phyloP scores from a whole-genome alignment of 2,329 filamentous ascomycete species.

The Penicillium expansum region DNA sequence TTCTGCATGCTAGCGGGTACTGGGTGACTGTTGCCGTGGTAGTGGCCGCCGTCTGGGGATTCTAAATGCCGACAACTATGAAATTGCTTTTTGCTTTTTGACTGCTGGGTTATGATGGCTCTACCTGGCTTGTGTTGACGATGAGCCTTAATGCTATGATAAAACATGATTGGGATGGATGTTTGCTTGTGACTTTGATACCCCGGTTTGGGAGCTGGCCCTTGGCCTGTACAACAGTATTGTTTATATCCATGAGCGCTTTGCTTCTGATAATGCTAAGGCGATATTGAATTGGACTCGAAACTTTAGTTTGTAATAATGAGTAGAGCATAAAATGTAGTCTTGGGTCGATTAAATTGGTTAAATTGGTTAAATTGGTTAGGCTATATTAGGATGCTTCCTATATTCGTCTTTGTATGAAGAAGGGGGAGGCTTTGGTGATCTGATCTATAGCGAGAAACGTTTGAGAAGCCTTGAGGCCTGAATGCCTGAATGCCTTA shows the following conservation, averaged over 20 bases:
- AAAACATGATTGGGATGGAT: slow-evolving; percentile 7
- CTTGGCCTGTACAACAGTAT: slow-evolving; percentile 2
- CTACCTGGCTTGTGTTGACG: background rate
- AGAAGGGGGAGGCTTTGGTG: too few species aligned
- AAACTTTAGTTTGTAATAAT: background rate
- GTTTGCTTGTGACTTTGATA: slow-evolving; percentile 7
- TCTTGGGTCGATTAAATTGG: background rate
- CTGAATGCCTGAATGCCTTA: background rate
- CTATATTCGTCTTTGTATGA: too few species aligned
- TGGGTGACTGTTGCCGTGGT: slow-evolving; percentile 44
- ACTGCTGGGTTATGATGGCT: background rate
- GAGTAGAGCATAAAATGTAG: background rate
- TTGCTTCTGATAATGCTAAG: background rate
- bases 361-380: too few species aligned
- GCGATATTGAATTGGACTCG: background rate
- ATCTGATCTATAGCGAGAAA: too few species aligned
- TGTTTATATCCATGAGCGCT: background rate
- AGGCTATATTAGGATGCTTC: too few species aligned
- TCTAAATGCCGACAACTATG: slow-evolving; percentile 15
- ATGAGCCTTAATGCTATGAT: background rate
- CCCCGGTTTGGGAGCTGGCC: slow-evolving; percentile 1
- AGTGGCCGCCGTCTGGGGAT: slow-evolving; percentile 30
- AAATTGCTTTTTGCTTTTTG: background rate
- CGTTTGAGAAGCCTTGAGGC: too few species aligned
- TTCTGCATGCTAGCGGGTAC: slow-evolving; percentile 39